Percentiles rank a stretch among this genome's conserved stretches.
phyloP scores from a whole-genome alignment of 306 rosid genomes.

The Inga oerstediana region DNA sequence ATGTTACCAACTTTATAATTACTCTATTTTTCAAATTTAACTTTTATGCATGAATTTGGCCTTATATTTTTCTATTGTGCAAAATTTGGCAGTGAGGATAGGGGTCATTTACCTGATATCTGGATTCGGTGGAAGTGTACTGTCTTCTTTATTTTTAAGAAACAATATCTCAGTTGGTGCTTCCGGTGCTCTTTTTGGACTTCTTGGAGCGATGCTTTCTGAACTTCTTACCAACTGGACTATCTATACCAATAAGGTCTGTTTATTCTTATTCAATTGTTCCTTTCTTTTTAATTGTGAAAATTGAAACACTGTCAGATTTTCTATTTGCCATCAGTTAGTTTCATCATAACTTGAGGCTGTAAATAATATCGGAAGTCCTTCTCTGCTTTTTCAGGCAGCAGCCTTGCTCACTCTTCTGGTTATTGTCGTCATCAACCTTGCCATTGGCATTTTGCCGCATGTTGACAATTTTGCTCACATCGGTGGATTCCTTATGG shows the following conservation, averaged over 20 bases:
- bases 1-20: conserved; percentile 14
- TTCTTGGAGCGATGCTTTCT: conserved; percentile 97
- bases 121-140: conserved; percentile 77
- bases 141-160: conserved; percentile 66
- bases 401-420: conserved; percentile 75
- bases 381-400: conserved; percentile 48
- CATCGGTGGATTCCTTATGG: conserved; percentile 77
- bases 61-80: background rate
- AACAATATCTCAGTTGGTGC: conserved; percentile 88
- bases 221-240: conserved; percentile 93
- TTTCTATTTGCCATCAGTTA: background rate
- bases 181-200: conserved; percentile 90
- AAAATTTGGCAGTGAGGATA: conserved; percentile 64
- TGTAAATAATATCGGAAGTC: conserved; percentile 4
- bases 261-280: conserved; percentile 1
- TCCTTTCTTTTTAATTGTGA: conserved; percentile 14
- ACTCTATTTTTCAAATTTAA: background rate
- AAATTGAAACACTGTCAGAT: background rate
- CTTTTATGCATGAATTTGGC: conserved; percentile 14
- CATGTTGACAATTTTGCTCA: conserved; percentile 88
- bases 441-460: conserved; percentile 81
- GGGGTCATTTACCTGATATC: conserved; percentile 70
- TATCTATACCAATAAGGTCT: conserved; percentile 78
- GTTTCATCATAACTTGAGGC: conserved; percentile 9
- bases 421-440: conserved; percentile 67